Conservation (phyloP, 768 basidiomycete species). For the Daedaleopsis nitida region DNA sequence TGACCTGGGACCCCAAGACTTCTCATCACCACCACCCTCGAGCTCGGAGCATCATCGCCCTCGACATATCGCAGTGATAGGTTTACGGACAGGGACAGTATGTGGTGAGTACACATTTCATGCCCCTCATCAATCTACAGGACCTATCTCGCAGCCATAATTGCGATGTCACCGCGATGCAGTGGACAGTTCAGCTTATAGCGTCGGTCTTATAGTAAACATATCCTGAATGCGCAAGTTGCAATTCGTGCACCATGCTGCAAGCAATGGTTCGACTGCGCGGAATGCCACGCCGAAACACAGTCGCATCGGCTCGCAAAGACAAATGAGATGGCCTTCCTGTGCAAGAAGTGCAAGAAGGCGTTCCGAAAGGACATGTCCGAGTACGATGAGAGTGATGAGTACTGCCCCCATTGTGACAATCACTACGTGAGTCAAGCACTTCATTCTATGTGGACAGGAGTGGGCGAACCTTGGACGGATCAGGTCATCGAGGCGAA, state of each 20-base stretch:
- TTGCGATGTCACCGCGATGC: not conserved
- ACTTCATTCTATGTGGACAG: not conserved
- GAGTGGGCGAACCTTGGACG: not conserved
- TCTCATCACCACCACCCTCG: not conserved
- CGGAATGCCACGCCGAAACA: conserved; percentile 90
- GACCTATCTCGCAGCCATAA: conserved; percentile 1
- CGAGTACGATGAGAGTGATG: conserved; percentile 92
- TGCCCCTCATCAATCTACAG: not conserved
- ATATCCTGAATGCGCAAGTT: not conserved
- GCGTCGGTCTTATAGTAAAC: not conserved
- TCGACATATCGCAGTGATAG: not conserved
- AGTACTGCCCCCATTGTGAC: conserved; percentile 97
- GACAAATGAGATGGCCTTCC: conserved; percentile 82
- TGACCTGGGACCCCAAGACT: not conserved
- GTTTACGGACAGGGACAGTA: not conserved
- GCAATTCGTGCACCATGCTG: conserved; percentile 96
- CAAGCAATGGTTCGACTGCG: conserved; percentile 96
- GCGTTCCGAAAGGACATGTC: conserved; percentile 96
- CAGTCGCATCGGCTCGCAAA: conserved; percentile 72
- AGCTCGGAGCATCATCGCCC: not conserved
- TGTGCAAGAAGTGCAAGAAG: conserved; percentile 91
- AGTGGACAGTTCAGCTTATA: not conserved
- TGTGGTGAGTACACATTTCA: not conserved
- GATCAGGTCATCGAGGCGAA: conserved; percentile 88
- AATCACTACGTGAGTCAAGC: conserved; percentile 84